Evolutionary conservation across 352 stramenopile species (phyloP), one percentile per base, ranked within the genome.

Genomic region (Phytophthora niederhauseri): DNA sequence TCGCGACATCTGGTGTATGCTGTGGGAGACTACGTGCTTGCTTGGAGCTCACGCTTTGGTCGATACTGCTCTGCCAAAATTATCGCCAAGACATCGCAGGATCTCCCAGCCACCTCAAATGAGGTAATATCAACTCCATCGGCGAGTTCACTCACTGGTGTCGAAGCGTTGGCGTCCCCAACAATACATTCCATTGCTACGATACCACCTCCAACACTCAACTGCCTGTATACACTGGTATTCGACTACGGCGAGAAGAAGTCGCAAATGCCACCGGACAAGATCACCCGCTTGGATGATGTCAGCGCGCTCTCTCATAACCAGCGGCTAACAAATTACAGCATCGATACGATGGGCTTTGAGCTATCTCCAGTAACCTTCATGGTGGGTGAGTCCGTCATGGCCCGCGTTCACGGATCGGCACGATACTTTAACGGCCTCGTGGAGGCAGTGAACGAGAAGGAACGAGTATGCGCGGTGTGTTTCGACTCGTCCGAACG

Each of bases 241-340:
- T 93, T 92, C 53, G 85, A 93, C 71, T 93, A 91, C 46, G 83
- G 85, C 2, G 85, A 93, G 52, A 59, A 80, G 54, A 85, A 85
- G 57, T 49, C 76, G 6, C 77, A 86, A 22, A 57, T 93, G 9
- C 68, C 80, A 6, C 36, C 70, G 0, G 81, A 90, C 8, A 84
- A 85, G 41, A 80, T 93, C 54, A 77, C 82, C 14, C 65, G 38
- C 14, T 64, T 93, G 53, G 75, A 90, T 49, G 83, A 89, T 55
- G 53, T 62, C 8, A 73, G 82, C 22, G 85, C 84, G 41, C 72
- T 93, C 3, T 76, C 77, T 24, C 80, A 82, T 28, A 81, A 72
- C 4, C 83, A 93, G 57, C 83, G 81, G 19, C 76, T 93, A 43
- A 93, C 83, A 2, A 93, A 93, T 52, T 91, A 87, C 66, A 89